phyloP scores from a whole-genome alignment of 2,329 filamentous ascomycete genomes.

The Penicillium sp. region DNA sequence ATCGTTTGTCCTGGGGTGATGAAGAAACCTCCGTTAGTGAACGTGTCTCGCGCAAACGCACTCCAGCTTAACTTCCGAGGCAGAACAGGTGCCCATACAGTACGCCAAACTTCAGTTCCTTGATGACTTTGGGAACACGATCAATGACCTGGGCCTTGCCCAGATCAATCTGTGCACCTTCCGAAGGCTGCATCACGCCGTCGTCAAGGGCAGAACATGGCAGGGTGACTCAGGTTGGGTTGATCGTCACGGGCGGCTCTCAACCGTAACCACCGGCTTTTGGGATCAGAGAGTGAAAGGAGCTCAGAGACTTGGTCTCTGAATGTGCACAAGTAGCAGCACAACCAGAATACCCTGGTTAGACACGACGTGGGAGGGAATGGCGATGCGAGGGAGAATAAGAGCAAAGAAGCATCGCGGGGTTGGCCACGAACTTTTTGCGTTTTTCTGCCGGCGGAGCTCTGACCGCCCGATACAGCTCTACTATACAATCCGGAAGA shows the following conservation, averaged over 20 bases:
- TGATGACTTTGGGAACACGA: conserved; percentile 84
- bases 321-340: background rate
- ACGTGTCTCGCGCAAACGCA: conserved; percentile 9
- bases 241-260: conserved; percentile 21
- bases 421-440: conserved; percentile 31
- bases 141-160: conserved; percentile 86
- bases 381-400: conserved; percentile 13
- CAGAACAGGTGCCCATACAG: conserved; percentile 54
- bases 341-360: background rate
- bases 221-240: conserved; percentile 30
- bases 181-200: conserved; percentile 42
- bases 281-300: background rate
- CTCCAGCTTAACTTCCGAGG: background rate
- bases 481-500: too few species aligned
- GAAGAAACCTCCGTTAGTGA: conserved; percentile 17
- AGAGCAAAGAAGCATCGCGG: conserved; percentile 18
- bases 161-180: conserved; percentile 48
- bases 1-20: conserved; percentile 67
- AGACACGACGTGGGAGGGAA: conserved; percentile 4
- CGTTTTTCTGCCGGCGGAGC: conserved; percentile 29
- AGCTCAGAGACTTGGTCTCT: background rate
- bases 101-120: conserved; percentile 89
- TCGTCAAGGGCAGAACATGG: conserved; percentile 39
- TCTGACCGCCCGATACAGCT: conserved; percentile 11
- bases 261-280: conserved; percentile 13